Base-by-base conservation (phyloP, 2,329 filamentous ascomycete genomes). In the Xylaria sp. region DNA sequence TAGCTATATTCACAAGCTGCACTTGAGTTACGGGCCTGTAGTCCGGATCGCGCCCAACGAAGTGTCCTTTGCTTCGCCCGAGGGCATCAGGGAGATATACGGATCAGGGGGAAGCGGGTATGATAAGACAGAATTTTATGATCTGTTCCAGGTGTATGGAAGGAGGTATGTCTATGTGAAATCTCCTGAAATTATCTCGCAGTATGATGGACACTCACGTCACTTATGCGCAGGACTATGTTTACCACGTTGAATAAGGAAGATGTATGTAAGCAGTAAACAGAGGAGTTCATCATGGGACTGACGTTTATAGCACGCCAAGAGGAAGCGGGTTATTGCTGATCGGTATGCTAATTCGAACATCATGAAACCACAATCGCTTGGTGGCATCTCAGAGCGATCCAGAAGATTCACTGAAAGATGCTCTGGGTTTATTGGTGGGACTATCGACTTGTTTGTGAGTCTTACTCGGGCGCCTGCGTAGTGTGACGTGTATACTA, bases 261-360 rank as follows among this genome's bases (percentile, higher is more conserved):
- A 23, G 62, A 64, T 51, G 64, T 66, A 62, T n/a, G 64, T 47
- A 51, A 38, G 10, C 9, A 29, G 17, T 43, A 37, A 1, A 5
- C 33, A 3, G 9, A 21, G 47, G 19, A 7, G 29, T 15, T 31
- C 6, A 7, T 44, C 35, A 2, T n/a, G 3, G 53, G 25, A 19
- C 58, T 68, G 27, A 71, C 33, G 19, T 31, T 2, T 35, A 7
- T 52, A 89, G 84, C 88, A 91, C 70, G 85, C 84, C 29, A 84
- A 82, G 64, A 81, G 86, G 61, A 89, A 87, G 70, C 81, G 87
- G 27, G 77, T 88, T 48, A 78, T 90, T 44, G 87, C 87, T 1
- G 86, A 90, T 69, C 80, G 87, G 29, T 91, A 91, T 71, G 85
- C 88, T 29, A 90, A 90, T 74, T 86, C 83, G 55, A 90, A 89